Evolutionary conservation across 2,329 filamentous ascomycete genomes (phyloP), one percentile per base, ranked within the genome.

Genomic region (Aspergillus proliferans): DNA sequence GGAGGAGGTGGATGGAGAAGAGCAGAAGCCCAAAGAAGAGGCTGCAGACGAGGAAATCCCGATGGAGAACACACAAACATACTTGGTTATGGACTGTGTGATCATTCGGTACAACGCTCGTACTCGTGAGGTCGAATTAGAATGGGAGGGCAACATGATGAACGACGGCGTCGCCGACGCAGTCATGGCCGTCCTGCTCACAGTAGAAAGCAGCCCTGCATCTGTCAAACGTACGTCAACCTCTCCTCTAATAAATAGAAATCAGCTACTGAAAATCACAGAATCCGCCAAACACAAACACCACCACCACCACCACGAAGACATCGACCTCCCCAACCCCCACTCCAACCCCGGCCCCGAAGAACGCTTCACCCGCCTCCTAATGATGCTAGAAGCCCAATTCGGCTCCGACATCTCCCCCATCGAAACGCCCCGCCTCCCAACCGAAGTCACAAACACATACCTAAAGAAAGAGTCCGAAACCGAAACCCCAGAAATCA

Each of bases 81-180:
- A 83, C 62, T 73, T 79, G 24, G 82, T 98, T 61, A 97, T 98
- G 92, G 92, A 90, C 55, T 93, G 87, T 68, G 84, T 96, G 24
- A 82, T 82, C 6, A 83, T 97, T n/a, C 81, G 85, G 18, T 90
- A 93, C 69, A 80, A 80, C 54, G 80, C 76, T 53, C 67, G 70
- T 10, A 85, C 83, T 57, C 87, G 91, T 48, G 85, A 93, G 63
- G 81, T 96, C 5, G 90, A 94, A 66, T 76, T 97, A 2, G 90
- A 95, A 70, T 98, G 93, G 93, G 92, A 97, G 67, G 93, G 91
- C 50, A 98, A 97, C 66, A 87, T 95, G 74, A 85, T 96, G 63
- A 98, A 97, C 67, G 93, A 98, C 64, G 88, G 90, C 52, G 94
- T 98, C 62, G 93, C 93, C n/a, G 93, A 98, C 70, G 90, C 93